Evolutionary conservation across 176 grass and related monocot species (phyloP).

Genomic region (Lolium multiflorum): DNA sequence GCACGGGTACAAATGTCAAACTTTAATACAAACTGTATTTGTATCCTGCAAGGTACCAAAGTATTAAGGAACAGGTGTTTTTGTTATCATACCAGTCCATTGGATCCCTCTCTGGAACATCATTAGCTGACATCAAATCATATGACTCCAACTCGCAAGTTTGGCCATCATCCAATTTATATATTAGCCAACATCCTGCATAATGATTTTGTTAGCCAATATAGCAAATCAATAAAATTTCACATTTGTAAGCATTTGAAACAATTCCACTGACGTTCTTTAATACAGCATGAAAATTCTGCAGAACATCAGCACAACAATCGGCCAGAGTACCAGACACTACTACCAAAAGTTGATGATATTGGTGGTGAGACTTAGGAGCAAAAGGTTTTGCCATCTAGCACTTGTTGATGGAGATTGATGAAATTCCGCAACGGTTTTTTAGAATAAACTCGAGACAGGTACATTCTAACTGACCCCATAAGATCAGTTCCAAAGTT

Average conservation of each 20-base stretch:
- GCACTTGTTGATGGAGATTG: conserved; percentile 7
- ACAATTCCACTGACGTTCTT: conserved; percentile 26
- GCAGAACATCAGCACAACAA: conserved; percentile 17
- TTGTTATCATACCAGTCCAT: conserved; percentile 78
- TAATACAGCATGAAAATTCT: not conserved
- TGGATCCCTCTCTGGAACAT: conserved; percentile 91
- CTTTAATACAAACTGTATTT: not conserved
- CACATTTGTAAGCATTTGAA: conserved; percentile 36
- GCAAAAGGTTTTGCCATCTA: not conserved
- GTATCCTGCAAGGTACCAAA: not conserved
- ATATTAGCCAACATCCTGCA: conserved; percentile 93
- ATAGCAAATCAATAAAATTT: conserved; percentile 31
- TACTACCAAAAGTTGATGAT: conserved; percentile 17
- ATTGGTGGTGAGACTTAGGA: not conserved
- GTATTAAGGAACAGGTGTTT: conserved; percentile 22
- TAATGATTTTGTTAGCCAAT: conserved; percentile 42
- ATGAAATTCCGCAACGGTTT: conserved; percentile 25
- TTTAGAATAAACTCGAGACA: not conserved
- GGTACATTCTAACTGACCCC: conserved; percentile 13
- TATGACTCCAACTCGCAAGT: conserved; percentile 76
- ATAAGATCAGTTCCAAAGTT: conserved; percentile 11
- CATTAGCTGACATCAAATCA: conserved; percentile 96
- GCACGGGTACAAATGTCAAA: not conserved
- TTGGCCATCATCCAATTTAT: conserved; percentile 61
- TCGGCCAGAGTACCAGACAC: not conserved